Percentiles rank a stretch among this genome's conserved stretches.
phyloP scores from a whole-genome alignment of 441 rosid genomes.

The Rhodomyrtus psidioides region DNA sequence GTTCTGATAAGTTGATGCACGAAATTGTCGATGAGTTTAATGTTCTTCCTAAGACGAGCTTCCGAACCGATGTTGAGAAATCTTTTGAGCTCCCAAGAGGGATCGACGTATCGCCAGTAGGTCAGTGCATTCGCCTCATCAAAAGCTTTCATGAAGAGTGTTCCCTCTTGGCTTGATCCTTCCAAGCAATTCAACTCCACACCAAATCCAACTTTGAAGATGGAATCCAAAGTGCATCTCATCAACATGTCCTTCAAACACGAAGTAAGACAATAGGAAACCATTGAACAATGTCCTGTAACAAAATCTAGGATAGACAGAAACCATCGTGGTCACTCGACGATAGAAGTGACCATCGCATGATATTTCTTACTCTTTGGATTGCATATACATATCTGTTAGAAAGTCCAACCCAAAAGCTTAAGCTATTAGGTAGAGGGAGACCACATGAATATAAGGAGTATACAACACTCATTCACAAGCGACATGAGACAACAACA shows the following conservation, averaged over 20 bases:
- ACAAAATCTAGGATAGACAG: too few relatives aligned
- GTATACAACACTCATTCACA: too few relatives aligned
- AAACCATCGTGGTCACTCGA: too few relatives aligned
- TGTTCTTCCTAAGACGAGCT: constrained; percentile 40
- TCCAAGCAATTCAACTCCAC: constrained; percentile 57
- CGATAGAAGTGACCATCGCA: too few relatives aligned
- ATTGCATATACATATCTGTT: background rate
- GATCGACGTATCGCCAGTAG: constrained; percentile 48
- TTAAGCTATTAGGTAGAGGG: too few relatives aligned
- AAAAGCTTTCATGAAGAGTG: constrained; percentile 57
- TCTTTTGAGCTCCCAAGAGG: constrained; percentile 64
- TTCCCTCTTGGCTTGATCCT: constrained; percentile 43
- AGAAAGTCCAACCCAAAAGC: too few relatives aligned
- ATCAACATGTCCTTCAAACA: constrained; percentile 46
- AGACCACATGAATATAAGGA: too few relatives aligned
- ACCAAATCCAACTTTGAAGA: constrained; percentile 82
- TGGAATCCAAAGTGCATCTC: constrained; percentile 60
- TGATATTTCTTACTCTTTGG: background rate
- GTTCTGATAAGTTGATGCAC: constrained; percentile 33
- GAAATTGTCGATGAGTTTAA: constrained; percentile 40
- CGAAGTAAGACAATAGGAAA: background rate
- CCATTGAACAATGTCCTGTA: background rate
- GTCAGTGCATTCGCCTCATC: constrained; percentile 51
- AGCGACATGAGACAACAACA: too few relatives aligned
- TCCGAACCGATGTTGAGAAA: constrained; percentile 50